Evolutionary conservation across 2,329 filamentous ascomycete genomes (phyloP), one percentile per base, ranked within the genome.

Genomic region (Aureobasidium lini): DNA sequence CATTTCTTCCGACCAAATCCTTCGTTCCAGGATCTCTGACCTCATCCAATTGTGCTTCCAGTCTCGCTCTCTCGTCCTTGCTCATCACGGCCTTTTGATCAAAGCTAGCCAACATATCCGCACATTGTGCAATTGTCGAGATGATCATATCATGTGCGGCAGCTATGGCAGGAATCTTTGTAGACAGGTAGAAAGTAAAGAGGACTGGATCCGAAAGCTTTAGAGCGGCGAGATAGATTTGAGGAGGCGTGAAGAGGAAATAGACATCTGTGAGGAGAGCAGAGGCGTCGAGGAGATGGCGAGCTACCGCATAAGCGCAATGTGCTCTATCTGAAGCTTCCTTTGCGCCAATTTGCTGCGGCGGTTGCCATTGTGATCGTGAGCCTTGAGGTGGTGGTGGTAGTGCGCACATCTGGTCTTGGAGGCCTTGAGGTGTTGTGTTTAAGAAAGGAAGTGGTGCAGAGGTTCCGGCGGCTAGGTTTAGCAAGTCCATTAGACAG

Each of bases 261-360:
- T 97, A 97, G n/a, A 84, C 91, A 68, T 99, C 94, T 29, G 93
- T 96, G 62, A 96, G 81, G 53, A 95, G 77, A 0, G 91, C 89
- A 60, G 89, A 88, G 58, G 85, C 87, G 42, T 77, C 75, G 58
- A 95, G 82, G 48, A 90, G 80, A 18, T 86, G 83, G 43, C 88
- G 82, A 0, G 92, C 88, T 56, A 81, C 81, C n/a, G 79, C 78
- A 69, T 95, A 91, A 0, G 90, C 90, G 10, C 79, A 78, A 31
- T 76, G 76, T 53, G 85, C 77, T 18, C 83, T 77, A 60, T 78
- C 69, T 23, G 70, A 65, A 7, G 76, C 63, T 18, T 64, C 61
- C 54, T 65, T 64, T 36, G 58, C 48, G 39, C 57, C 59, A 9
- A 59, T 37, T 7, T 10, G 10, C 37, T 52, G 47, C 29, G 32